Percentiles rank a stretch among this genome's conserved stretches.
phyloP scores from a whole-genome alignment of 306 rosid genomes.

The Luffa aegyptiaca region DNA sequence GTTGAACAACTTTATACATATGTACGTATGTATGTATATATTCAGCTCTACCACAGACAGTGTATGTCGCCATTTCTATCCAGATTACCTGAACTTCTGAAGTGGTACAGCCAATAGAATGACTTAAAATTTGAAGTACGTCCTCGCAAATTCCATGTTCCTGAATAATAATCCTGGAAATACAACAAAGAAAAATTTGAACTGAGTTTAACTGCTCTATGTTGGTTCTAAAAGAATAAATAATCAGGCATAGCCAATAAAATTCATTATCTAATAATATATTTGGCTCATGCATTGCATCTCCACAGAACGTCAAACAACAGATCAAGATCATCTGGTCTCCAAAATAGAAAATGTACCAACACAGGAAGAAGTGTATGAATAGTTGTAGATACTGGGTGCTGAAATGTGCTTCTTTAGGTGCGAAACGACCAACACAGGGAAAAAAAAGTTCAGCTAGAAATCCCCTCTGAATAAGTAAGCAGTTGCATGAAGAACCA shows the following conservation, averaged over 20 bases:
- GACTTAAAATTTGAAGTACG: slow-evolving; percentile 50
- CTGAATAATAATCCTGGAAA: slow-evolving; percentile 66
- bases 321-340: background rate
- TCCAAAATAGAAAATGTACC: background rate
- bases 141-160: slow-evolving; percentile 76
- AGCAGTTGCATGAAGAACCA: background rate
- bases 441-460: background rate
- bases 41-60: background rate
- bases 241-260: background rate
- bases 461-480: background rate
- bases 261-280: background rate
- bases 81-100: slow-evolving; percentile 68
- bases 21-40: background rate
- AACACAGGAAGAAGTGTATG: background rate
- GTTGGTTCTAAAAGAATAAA: background rate
- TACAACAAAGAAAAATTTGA: slow-evolving; percentile 6
- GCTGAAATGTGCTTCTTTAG: background rate
- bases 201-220: background rate
- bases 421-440: background rate
- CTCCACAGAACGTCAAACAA: background rate
- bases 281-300: background rate
- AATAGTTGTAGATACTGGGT: background rate
- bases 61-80: slow-evolving; percentile 1
- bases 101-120: slow-evolving; percentile 59
- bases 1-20: background rate